Percentiles rank a stretch among this genome's conserved stretches.
Evolutionary conservation across 2,329 filamentous ascomycete genomes (phyloP).

Genomic region (Huntiella moniliformis): DNA sequence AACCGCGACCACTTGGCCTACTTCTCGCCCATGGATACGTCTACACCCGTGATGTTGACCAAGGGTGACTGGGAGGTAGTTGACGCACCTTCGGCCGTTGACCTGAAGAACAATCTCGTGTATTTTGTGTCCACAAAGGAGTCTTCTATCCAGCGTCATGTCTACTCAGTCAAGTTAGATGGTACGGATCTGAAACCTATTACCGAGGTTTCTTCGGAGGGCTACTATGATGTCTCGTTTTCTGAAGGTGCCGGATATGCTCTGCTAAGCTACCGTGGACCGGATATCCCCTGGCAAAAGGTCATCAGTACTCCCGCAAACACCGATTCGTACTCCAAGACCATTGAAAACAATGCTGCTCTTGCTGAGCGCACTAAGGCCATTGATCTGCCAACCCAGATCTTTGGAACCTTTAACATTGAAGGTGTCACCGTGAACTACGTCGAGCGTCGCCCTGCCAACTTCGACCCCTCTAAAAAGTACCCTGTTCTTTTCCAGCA

Average conservation of each 20-base stretch:
- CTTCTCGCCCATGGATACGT: conserved; percentile 71
- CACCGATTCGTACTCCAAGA: conserved; percentile 41
- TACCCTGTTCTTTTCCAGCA: conserved; percentile 92
- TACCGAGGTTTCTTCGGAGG: conserved; percentile 53
- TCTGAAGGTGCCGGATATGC: conserved; percentile 66
- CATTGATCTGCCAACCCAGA: conserved; percentile 64
- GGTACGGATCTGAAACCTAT: conserved; percentile 54
- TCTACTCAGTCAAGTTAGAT: conserved; percentile 77
- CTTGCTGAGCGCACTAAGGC: conserved; percentile 51
- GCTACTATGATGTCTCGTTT: conserved; percentile 69
- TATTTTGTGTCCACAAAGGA: conserved; percentile 83
- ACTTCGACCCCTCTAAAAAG: conserved; percentile 66
- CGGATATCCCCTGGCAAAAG: conserved; percentile 76
- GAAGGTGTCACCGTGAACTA: conserved; percentile 54
- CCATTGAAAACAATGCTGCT: conserved; percentile 58
- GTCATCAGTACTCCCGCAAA: conserved; percentile 68
- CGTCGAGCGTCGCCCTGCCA: conserved; percentile 72
- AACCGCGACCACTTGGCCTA: conserved; percentile 85
- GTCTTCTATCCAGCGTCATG: conserved; percentile 71
- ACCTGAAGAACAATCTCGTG: conserved; percentile 67
- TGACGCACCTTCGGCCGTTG: conserved; percentile 63
- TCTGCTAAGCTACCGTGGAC: conserved; percentile 68
- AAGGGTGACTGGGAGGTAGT: conserved; percentile 86
- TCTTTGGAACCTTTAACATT: conserved; percentile 71
- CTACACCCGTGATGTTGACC: conserved; percentile 69